A percentile compares a stretch with the other conserved stretches of the same genome.
phyloP scores from a whole-genome alignment of 208 protist species.

The Trypanosoma scelopori region DNA sequence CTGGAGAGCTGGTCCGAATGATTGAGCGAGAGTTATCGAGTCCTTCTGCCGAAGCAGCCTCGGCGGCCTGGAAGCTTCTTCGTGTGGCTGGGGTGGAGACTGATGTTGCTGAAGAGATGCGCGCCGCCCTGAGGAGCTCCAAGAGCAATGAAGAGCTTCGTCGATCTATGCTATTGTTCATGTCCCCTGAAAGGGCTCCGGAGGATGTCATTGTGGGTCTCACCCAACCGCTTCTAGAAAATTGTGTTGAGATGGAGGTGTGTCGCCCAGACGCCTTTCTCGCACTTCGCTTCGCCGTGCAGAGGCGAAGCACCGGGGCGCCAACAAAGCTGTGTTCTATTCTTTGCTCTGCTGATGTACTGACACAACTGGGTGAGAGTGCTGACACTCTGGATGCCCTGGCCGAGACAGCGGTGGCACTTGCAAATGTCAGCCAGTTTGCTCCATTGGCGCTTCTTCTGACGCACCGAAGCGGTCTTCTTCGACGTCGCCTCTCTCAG shows the following conservation, averaged over 20 bases:
- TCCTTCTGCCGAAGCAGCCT: slow-evolving; percentile 55
- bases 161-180: slow-evolving; percentile 66
- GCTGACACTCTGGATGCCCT: slow-evolving; percentile 46
- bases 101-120: slow-evolving; percentile 51
- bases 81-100: slow-evolving; percentile 42
- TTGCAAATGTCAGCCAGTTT: slow-evolving; percentile 52
- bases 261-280: slow-evolving; percentile 84
- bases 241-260: slow-evolving; percentile 79
- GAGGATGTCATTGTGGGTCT: slow-evolving; percentile 36
- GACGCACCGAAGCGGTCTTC: slow-evolving; percentile 60
- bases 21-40: slow-evolving; percentile 67
- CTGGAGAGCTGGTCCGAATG: slow-evolving; percentile 35
- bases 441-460: slow-evolving; percentile 61
- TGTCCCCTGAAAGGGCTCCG: slow-evolving; percentile 42
- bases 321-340: slow-evolving; percentile 21
- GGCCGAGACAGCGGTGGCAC: slow-evolving; percentile 54
- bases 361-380: slow-evolving; percentile 41
- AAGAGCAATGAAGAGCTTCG: slow-evolving; percentile 57
- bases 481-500: slow-evolving; percentile 32
- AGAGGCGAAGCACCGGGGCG: slow-evolving; percentile 4
- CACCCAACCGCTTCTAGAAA: slow-evolving; percentile 44
- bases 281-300: slow-evolving; percentile 47
- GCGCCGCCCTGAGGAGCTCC: slow-evolving; percentile 48
- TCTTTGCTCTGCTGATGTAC: slow-evolving; percentile 63
- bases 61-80: slow-evolving; percentile 62